A percentile compares a stretch with the other conserved stretches of the same genome.
Conservation (phyloP, 2,329 filamentous ascomycete genomes). For the Coccinonectria pachysandricola region DNA sequence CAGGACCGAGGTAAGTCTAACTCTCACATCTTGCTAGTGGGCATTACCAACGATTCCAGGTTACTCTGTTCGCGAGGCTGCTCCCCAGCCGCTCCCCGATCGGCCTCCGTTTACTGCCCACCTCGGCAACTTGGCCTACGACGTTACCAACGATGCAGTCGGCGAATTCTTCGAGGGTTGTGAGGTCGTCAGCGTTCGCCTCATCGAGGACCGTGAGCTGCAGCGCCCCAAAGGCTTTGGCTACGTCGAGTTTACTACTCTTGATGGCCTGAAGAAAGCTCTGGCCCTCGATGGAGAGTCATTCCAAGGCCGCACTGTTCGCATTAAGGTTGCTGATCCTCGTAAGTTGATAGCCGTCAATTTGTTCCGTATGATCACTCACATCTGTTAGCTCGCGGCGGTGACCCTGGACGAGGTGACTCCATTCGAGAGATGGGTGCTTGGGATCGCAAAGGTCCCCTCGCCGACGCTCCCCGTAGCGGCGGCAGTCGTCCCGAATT, state of each 20-base stretch:
- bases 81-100: conserved; percentile 65
- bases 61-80: conserved; percentile 58
- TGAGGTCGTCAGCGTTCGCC: conserved; percentile 79
- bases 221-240: conserved; percentile 95
- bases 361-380: conserved; percentile 16
- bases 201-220: conserved; percentile 93
- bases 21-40: not conserved
- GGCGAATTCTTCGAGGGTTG: conserved; percentile 78
- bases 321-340: conserved; percentile 93
- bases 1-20: conserved; percentile 32
- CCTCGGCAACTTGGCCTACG: conserved; percentile 92
- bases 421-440: conserved; percentile 68
- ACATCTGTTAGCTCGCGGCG: conserved; percentile 65
- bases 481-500: conserved; percentile 42
- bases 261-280: conserved; percentile 87
- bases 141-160: conserved; percentile 75
- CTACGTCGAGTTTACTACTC: conserved; percentile 83
- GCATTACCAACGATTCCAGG: conserved; percentile 28
- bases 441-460: conserved; percentile 88
- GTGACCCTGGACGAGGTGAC: conserved; percentile 48
- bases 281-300: conserved; percentile 70
- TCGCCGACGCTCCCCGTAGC: conserved; percentile 59
- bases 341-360: conserved; percentile 50
- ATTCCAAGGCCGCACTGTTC: conserved; percentile 82
- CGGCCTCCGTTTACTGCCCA: conserved; percentile 94